Percentiles rank a stretch among this genome's conserved stretches.
Conservation (phyloP, 805 yeast genomes). For the Wickerhamomyces queroliae region DNA sequence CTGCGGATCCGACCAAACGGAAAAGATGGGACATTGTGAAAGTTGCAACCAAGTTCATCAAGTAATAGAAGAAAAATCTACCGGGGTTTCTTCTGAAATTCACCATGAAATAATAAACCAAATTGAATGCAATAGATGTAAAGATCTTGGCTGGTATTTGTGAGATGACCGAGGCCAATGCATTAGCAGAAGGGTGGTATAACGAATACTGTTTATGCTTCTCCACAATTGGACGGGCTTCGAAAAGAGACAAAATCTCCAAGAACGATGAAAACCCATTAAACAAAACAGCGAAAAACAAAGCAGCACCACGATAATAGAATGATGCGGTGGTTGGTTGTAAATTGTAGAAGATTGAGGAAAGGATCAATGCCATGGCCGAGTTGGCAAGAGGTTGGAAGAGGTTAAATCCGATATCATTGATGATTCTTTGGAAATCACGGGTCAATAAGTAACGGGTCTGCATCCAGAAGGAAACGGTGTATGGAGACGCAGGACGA, state of each 20-base stretch:
- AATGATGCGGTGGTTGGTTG: constrained; percentile 37
- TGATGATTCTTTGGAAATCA: constrained; percentile 42
- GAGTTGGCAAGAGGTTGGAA: constrained; percentile 38
- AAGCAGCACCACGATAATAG: constrained; percentile 52
- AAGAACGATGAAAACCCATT: constrained; percentile 56
- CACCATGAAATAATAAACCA: constrained; percentile 48
- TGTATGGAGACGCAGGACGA: constrained; percentile 45
- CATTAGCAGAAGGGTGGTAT: constrained; percentile 61
- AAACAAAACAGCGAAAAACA: constrained; percentile 63
- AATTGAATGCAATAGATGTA: constrained; percentile 39
- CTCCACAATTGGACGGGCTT: constrained; percentile 53
- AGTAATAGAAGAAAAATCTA: constrained; percentile 45
- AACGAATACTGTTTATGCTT: constrained; percentile 54
- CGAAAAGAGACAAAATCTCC: constrained; percentile 51
- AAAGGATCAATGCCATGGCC: constrained; percentile 47
- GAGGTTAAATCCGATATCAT: constrained; percentile 41
- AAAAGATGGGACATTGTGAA: constrained; percentile 54
- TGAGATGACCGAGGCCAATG: constrained; percentile 54
- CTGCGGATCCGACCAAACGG: constrained; percentile 46
- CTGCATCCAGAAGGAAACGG: constrained; percentile 47
- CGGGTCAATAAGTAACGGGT: constrained; percentile 39
- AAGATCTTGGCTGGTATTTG: constrained; percentile 48
- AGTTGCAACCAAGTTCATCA: constrained; percentile 37
- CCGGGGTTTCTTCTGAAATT: constrained; percentile 48
- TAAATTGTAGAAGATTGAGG: constrained; percentile 55